Evolutionary conservation across 2,329 filamentous ascomycete species (phyloP), one percentile per base, ranked within the genome.

Genomic region (Colletotrichum gigasporum): DNA sequence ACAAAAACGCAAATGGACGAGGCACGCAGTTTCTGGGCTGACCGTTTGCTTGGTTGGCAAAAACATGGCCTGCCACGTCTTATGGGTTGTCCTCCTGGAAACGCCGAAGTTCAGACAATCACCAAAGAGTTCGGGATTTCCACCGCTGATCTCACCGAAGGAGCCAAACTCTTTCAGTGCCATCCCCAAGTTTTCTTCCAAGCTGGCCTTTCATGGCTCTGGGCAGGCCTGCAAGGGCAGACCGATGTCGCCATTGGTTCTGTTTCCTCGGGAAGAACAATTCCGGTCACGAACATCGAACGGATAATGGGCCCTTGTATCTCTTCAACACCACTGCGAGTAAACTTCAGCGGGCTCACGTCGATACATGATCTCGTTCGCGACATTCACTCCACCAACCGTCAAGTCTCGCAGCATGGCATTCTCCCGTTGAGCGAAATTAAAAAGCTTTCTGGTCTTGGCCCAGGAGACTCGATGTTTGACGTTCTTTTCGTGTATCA

Each of bases 401-500:
- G 90, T 32, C 82, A 85, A 3, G 83, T 89, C 57, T 82, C 97
- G 53, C 82, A 86, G 14, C 83, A 95, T 72, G 85, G 85, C 20
- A 79, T 80, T 1, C 71, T 94, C 5, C 83, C 92, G 0, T 81
- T 96, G 2, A 79, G 86, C 1, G 87, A 93, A 2, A 92, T 97
- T 68, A 90, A 88, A 70, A 87, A 85, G 68, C 76, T 84, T 1
- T 85, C 84, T 3, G 85, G 83, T 0, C 65, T 90, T 1, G 77
- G 82, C 26, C 81, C 87, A 1, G 80, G 83, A 1, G 82, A 87
- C 37, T 77, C 78, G 1, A 76, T 97, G 0, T 97, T 95, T 69
- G 92, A 97, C 69, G 84, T 90, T 1, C 79, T 97, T 0, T 90
- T 97, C 70, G 89, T 94, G 0, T 97, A 94, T 82, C 94, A 97